These are phyloP conservation scores for Aspergillus coremiiformis DNA, from an alignment of 495 filamentous ascomycete species.

Conservation along the genomic window DNA sequence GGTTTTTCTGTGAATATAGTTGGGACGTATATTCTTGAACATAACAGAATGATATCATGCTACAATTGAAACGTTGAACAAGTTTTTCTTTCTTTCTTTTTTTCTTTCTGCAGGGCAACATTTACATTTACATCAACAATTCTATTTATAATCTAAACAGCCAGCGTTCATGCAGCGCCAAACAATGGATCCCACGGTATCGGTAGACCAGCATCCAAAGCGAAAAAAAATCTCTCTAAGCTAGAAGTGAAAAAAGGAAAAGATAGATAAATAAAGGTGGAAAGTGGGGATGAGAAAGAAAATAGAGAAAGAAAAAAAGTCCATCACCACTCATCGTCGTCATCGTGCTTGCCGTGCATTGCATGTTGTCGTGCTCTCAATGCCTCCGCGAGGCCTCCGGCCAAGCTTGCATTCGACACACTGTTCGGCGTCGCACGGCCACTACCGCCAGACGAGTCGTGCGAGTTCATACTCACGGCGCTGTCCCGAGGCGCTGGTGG, in stretches of 20 bases:
- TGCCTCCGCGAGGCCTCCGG: constrained; percentile 79
- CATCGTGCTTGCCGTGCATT: constrained; percentile 56
- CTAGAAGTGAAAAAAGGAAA: constrained; percentile 2
- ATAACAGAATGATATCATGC: not conserved
- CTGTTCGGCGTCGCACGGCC: constrained; percentile 62
- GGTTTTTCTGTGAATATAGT: not conserved
- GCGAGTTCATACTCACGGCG: constrained; percentile 62
- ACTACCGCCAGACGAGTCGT: constrained; percentile 54
- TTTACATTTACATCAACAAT: not conserved
- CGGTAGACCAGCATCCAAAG: not conserved
- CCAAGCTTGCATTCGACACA: constrained; percentile 61
- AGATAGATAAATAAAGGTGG: constrained; percentile 7
- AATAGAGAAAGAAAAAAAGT: constrained; percentile 2
- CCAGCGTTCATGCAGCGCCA: not conserved
- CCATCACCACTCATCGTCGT: constrained; percentile 62
- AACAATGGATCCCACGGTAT: not conserved
- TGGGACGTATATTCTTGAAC: not conserved
- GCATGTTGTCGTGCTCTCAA: constrained; percentile 64
- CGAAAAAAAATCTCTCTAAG: not conserved
- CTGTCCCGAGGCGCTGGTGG: constrained; percentile 59
- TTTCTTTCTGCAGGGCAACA: too few relatives aligned
- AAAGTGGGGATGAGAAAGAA: constrained; percentile 2
- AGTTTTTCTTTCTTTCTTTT: not conserved
- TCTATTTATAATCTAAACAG: not conserved
- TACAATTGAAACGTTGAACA: not conserved